Base-by-base conservation (phyloP, 1,284 basidiomycete species). In the Ustilago esculenta region DNA sequence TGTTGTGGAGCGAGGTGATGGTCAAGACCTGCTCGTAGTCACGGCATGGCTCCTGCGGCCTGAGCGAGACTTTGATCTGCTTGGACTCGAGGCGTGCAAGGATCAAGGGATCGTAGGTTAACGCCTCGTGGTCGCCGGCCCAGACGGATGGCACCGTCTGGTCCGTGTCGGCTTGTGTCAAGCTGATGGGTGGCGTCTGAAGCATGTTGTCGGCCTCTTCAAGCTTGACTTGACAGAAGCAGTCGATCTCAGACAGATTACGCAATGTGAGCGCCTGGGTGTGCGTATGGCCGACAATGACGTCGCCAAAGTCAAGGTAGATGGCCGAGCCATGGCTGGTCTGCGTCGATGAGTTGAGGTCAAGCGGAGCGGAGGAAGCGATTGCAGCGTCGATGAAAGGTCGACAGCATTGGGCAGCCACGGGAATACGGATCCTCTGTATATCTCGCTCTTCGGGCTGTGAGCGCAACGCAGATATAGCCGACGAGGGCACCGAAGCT, bases 21-120 rank as follows among this genome's bases (percentile, higher is more conserved):
- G 73, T 73, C 45, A 81, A 32, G 21, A 76, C 65, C 66, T 81
- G 79, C 46, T 81, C 78, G 34, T 75, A 77, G 49, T 81, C 75
- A 11, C 71, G 64, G 35, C 76, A 77, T 7, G 80, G 52, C 45
- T 68, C 64, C 29, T 66, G 67, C 1, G 75, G 66, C 40, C 48
- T 58, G 27, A 76, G 69, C 42, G 58, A 60, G 42, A 74, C 36
- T 36, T 57, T 49, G 48, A 74, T 44, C 29, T 57, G 53, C 56
- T 58, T 56, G 20, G 58, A 63, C 18, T 53, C 59, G 25, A 72
- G 45, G 18, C 53, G 56, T 23, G 21, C 53, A 8, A 65, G 64
- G 17, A 43, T 25, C 18, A 66, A 18, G 14, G 73, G 53, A 25
- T 67, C 42, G 47, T 72, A 63, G 25, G 61, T 33, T 14, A 37